Percentiles rank a stretch among this genome's conserved stretches.
Conservation (phyloP, 2,329 filamentous ascomycete species). For the Epichloe gansuensis region DNA sequence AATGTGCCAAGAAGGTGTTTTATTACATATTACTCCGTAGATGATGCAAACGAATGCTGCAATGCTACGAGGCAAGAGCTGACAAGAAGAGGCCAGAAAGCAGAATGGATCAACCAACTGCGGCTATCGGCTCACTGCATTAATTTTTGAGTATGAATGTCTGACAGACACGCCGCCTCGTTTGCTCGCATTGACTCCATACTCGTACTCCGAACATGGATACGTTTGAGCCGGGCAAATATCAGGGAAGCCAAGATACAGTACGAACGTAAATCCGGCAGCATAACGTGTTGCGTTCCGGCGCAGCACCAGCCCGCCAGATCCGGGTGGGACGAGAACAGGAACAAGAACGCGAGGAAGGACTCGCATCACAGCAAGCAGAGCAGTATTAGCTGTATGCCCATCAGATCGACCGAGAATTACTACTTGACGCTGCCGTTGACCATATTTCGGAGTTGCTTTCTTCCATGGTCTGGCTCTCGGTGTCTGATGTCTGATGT, state of each 20-base stretch:
- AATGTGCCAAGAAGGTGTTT: no score
- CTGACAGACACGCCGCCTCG: neutral
- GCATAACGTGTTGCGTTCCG: neutral
- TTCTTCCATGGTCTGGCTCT: no score
- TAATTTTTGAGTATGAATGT: neutral
- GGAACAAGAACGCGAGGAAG: no score
- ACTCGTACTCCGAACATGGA: neutral
- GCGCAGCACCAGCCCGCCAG: neutral
- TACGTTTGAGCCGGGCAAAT: neutral
- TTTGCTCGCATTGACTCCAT: neutral
- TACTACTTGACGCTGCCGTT: no score
- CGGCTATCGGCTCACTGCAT: neutral
- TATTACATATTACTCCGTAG: no score
- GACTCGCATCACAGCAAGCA: no score
- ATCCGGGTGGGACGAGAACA: no score
- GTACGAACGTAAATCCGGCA: neutral
- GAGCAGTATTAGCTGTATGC: no score
- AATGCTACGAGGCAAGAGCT: neutral
- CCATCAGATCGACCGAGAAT: no score
- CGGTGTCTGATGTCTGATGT: no score
- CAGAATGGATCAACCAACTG: neutral
- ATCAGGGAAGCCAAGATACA: neutral
- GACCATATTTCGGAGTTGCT: no score
- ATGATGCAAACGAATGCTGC: neutral
- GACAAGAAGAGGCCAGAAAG: neutral